phyloP scores from a whole-genome alignment of 805 yeast species.

The Komagataella pastoris region DNA sequence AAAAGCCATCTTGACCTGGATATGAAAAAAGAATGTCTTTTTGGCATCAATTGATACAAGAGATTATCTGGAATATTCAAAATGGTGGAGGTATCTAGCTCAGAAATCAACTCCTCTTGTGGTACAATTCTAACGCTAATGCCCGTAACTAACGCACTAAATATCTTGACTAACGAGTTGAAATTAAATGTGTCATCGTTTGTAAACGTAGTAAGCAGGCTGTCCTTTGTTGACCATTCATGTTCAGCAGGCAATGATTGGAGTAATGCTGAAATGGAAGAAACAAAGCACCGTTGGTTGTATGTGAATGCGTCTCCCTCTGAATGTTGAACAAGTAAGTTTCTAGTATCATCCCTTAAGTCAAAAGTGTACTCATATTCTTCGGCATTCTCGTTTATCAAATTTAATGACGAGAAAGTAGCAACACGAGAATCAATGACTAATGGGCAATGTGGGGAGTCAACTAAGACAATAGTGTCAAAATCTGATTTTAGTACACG shows the following conservation, averaged over 20 bases:
- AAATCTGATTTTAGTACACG: conserved; percentile 11
- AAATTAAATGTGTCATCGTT: neutral
- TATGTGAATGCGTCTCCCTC: conserved; percentile 11
- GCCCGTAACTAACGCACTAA: conserved; percentile 24
- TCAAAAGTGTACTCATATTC: neutral
- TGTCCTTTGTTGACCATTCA: conserved; percentile 14
- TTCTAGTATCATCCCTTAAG: neutral
- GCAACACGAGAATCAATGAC: conserved; percentile 1
- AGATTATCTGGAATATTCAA: conserved; percentile 16
- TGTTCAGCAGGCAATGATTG: conserved; percentile 16
- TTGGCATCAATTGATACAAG: conserved; percentile 5
- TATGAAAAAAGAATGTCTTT: conserved; percentile 9
- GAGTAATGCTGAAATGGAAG: conserved; percentile 19
- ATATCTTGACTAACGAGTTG: conserved; percentile 19
- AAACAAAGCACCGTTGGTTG: conserved; percentile 20
- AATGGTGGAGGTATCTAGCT: conserved; percentile 16
- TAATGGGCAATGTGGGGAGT: conserved; percentile 14
- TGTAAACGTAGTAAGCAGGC: conserved; percentile 8
- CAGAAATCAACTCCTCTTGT: conserved; percentile 8
- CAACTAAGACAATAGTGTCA: conserved; percentile 17
- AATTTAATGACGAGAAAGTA: neutral
- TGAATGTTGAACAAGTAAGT: neutral
- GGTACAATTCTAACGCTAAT: conserved; percentile 12
- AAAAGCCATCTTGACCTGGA: conserved; percentile 27
- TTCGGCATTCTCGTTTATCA: neutral